Evolutionary conservation across 2,329 filamentous ascomycete genomes (phyloP).

Genomic region (Epichloe elymi): DNA sequence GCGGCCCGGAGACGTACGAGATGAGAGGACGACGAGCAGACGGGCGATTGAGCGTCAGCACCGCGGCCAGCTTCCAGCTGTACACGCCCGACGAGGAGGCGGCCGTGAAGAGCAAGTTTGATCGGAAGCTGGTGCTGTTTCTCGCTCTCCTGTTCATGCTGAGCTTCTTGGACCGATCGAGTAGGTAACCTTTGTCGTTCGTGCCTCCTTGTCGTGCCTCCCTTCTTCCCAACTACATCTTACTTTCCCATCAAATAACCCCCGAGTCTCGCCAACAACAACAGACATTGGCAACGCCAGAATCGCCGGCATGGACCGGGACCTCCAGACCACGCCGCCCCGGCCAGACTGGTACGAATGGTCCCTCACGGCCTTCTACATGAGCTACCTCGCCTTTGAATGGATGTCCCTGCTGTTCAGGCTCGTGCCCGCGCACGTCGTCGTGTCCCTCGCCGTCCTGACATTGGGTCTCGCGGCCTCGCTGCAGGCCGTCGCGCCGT

Average conservation of each 20-base stretch:
- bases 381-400: slow-evolving; percentile 50
- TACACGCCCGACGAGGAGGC: slow-evolving; percentile 58
- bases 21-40: slow-evolving; percentile 6
- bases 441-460: slow-evolving; percentile 49
- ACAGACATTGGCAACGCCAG: slow-evolving; percentile 49
- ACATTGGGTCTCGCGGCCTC: slow-evolving; percentile 72
- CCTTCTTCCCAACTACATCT: background rate
- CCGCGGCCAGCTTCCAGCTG: slow-evolving; percentile 24
- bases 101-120: slow-evolving; percentile 60
- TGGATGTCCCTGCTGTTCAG: slow-evolving; percentile 53
- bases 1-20: slow-evolving; percentile 21
- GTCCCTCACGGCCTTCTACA: slow-evolving; percentile 48
- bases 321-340: slow-evolving; percentile 38
- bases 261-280: background rate
- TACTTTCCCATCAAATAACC: background rate
- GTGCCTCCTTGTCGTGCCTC: no score
- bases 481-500: slow-evolving; percentile 53
- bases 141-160: slow-evolving; percentile 73
- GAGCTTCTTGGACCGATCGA: slow-evolving; percentile 75
- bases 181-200: no score
- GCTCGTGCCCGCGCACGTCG: slow-evolving; percentile 45
- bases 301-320: slow-evolving; percentile 49
- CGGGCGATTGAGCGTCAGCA: slow-evolving; percentile 14
- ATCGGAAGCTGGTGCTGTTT: slow-evolving; percentile 65
- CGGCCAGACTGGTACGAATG: slow-evolving; percentile 42